Evolutionary conservation across 1,284 basidiomycete genomes (phyloP).

Genomic region (Apiotrichum gamsii): DNA sequence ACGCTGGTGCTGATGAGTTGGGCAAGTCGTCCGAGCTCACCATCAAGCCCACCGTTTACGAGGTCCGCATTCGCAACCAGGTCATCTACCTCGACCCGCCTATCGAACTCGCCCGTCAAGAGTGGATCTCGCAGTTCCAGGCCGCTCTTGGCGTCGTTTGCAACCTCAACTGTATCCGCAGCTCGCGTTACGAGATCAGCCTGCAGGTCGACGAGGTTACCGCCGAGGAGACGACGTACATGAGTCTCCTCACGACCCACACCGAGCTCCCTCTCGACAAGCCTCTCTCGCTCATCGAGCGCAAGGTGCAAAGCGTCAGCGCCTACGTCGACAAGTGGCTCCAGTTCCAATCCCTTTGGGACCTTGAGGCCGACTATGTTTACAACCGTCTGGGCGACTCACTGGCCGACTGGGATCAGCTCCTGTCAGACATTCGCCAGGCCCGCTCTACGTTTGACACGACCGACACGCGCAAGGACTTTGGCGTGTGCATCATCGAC

Average conservation of each 20-base stretch:
- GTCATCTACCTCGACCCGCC: slow-evolving; percentile 98
- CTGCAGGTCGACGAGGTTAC: slow-evolving; percentile 67
- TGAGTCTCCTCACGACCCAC: slow-evolving; percentile 71
- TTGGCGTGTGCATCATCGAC: slow-evolving; percentile 90
- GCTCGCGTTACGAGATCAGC: slow-evolving; percentile 92
- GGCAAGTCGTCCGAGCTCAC: slow-evolving; percentile 10
- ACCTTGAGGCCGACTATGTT: slow-evolving; percentile 92
- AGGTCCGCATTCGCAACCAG: slow-evolving; percentile 96
- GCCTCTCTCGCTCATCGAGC: slow-evolving; percentile 81
- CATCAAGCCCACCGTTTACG: slow-evolving; percentile 79
- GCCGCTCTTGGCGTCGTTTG: slow-evolving; percentile 86
- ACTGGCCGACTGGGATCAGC: slow-evolving; percentile 85
- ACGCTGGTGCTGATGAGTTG: slow-evolving; percentile 1
- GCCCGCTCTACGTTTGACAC: slow-evolving; percentile 94
- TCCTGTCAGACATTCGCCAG: slow-evolving; percentile 93
- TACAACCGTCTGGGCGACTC: slow-evolving; percentile 89
- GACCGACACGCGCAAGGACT: slow-evolving; percentile 82
- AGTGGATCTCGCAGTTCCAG: slow-evolving; percentile 87
- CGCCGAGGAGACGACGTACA: slow-evolving; percentile 67
- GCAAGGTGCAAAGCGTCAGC: slow-evolving; percentile 65
- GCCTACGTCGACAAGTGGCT: slow-evolving; percentile 96
- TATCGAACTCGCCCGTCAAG: slow-evolving; percentile 84
- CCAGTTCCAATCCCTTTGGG: slow-evolving; percentile 98
- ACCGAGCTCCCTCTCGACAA: slow-evolving; percentile 66
- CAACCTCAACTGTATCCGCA: slow-evolving; percentile 77